Conservation (phyloP, 2,329 filamentous ascomycete species). For the Exophiala lecanii-corni region DNA sequence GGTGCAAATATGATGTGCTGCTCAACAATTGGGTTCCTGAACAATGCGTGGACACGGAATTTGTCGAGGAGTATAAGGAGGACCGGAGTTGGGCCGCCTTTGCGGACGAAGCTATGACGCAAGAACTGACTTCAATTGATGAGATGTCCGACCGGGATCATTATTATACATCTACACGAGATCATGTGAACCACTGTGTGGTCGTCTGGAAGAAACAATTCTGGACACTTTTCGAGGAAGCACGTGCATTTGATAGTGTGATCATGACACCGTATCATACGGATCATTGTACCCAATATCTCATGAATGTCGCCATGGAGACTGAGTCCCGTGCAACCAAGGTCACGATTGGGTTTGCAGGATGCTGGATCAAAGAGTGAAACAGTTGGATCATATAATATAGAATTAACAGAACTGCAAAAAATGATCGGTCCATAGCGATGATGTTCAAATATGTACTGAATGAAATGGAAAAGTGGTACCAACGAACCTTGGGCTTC, state of each 20-base stretch:
- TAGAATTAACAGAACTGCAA: no score
- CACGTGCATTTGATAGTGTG: background rate
- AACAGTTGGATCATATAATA: no score
- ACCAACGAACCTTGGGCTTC: no score
- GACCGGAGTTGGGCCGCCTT: constrained; percentile 1
- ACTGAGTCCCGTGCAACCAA: background rate
- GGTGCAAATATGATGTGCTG: constrained; percentile 4
- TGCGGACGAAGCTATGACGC: background rate
- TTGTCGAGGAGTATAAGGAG: constrained; percentile 4
- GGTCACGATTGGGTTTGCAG: constrained; percentile 5
- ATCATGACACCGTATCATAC: constrained; percentile 1
- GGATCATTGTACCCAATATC: constrained; percentile 4
- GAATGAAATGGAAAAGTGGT: no score
- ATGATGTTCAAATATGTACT: no score
- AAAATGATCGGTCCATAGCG: no score
- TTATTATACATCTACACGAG: constrained; percentile 4
- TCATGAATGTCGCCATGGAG: background rate
- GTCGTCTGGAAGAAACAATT: constrained; percentile 10
- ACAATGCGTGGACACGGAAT: constrained; percentile 1
- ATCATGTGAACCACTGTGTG: constrained; percentile 6
- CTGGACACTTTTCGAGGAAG: constrained; percentile 1
- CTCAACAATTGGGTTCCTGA: constrained; percentile 4
- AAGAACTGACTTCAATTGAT: constrained; percentile 1
- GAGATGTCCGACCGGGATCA: constrained; percentile 1
- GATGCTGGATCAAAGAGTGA: constrained; percentile 4